phyloP scores from a whole-genome alignment of 371 early-diverging fungal species.

The Chytridiales sp. region DNA sequence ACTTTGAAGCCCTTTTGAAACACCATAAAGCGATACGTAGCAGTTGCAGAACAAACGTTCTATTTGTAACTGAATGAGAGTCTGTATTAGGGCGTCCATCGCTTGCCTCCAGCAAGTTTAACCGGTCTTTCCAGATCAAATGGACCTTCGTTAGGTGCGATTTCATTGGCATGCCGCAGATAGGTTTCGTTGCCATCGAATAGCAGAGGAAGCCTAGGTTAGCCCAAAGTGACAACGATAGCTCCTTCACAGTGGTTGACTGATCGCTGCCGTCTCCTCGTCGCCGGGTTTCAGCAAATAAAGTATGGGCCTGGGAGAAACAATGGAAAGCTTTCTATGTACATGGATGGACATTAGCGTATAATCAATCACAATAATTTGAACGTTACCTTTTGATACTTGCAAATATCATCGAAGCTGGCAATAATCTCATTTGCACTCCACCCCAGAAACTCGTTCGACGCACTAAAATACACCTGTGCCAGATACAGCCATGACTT shows the following conservation, averaged over 20 bases:
- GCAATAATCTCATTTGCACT: conserved; percentile 62
- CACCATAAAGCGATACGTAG: conserved; percentile 37
- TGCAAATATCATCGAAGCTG: conserved; percentile 51
- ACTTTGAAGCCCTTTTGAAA: conserved; percentile 46
- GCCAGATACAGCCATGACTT: conserved; percentile 69
- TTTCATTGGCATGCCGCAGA: conserved; percentile 59
- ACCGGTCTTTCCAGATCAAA: conserved; percentile 10
- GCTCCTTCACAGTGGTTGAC: conserved; percentile 1
- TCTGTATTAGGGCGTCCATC: conserved; percentile 3
- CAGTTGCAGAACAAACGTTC: conserved; percentile 6
- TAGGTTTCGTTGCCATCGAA: conserved; percentile 65
- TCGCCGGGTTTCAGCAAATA: background rate
- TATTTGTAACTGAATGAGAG: background rate
- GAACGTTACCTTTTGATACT: conserved; percentile 61
- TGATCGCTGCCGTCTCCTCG: background rate
- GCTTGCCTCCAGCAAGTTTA: conserved; percentile 40
- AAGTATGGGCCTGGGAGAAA: conserved; percentile 46
- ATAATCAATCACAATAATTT: conserved; percentile 22
- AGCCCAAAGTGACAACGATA: conserved; percentile 47
- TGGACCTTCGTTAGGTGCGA: conserved; percentile 3
- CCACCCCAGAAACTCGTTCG: conserved; percentile 67
- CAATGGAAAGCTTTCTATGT: conserved; percentile 61
- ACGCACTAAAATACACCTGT: conserved; percentile 53
- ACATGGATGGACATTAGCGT: background rate
- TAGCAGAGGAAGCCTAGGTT: conserved; percentile 65